Evolutionary conservation across 108 stramenopile species (phyloP).

Genomic region (Cyclotella sp.): DNA sequence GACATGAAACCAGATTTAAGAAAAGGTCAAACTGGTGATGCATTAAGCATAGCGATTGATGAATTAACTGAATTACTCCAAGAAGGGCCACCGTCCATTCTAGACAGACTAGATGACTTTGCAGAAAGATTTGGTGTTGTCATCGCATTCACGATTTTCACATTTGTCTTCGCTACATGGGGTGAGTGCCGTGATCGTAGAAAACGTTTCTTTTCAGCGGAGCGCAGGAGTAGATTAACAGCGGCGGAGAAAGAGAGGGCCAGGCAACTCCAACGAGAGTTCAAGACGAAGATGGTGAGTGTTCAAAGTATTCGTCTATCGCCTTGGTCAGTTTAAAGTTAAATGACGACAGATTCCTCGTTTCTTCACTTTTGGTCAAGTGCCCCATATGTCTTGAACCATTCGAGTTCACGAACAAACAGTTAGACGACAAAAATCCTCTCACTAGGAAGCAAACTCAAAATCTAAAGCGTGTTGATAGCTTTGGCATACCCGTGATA

Average conservation of each 20-base stretch:
- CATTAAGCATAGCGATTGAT: conserved; percentile 70
- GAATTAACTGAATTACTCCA: conserved; percentile 63
- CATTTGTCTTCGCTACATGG: conserved; percentile 87
- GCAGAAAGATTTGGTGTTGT: conserved; percentile 80
- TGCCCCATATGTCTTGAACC: conserved; percentile 88
- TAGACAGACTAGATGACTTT: conserved; percentile 76
- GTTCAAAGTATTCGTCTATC: neutral
- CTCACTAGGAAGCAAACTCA: conserved; percentile 10
- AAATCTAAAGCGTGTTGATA: conserved; percentile 63
- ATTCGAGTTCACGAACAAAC: conserved; percentile 48
- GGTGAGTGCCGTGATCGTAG: conserved; percentile 84
- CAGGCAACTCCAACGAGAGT: conserved; percentile 64
- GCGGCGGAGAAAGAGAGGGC: conserved; percentile 82
- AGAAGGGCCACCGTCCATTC: conserved; percentile 75
- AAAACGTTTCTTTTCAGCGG: conserved; percentile 73
- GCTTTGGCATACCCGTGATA: conserved; percentile 68
- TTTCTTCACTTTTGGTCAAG: neutral
- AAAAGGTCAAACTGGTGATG: conserved; percentile 66
- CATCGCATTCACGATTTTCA: conserved; percentile 81
- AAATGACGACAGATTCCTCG: neutral
- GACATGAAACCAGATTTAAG: conserved; percentile 83
- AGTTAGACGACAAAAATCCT: conserved; percentile 15
- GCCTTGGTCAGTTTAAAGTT: too few relatives aligned
- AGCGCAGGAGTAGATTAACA: conserved; percentile 62
- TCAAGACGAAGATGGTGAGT: conserved; percentile 55